Evolutionary conservation across 345 rosid genomes (phyloP).

Genomic region (Angophora floribunda): DNA sequence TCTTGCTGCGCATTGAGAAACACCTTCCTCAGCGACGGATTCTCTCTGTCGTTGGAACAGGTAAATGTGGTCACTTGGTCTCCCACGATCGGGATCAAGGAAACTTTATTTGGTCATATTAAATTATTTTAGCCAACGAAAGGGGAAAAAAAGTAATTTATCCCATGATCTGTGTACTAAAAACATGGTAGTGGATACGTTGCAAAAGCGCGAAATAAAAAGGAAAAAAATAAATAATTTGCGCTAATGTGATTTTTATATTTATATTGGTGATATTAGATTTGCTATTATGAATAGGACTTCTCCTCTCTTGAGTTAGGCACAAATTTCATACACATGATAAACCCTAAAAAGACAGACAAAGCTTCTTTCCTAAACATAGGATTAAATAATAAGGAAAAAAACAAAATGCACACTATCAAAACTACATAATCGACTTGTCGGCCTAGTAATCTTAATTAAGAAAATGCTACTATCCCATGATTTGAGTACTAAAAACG

Average conservation of each 20-base stretch:
- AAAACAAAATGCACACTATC: neutral
- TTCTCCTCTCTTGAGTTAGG: neutral
- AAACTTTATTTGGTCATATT: neutral
- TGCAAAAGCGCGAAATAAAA: neutral
- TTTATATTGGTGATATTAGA: neutral
- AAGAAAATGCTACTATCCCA: neutral
- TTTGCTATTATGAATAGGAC: neutral
- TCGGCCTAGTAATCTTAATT: too few relatives aligned
- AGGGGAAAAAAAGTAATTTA: neutral
- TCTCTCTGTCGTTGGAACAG: neutral
- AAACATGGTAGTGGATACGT: neutral
- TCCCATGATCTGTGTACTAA: neutral
- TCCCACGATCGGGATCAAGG: neutral
- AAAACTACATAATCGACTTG: too few relatives aligned
- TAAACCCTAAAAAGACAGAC: neutral
- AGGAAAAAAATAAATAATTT: neutral
- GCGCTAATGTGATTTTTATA: neutral
- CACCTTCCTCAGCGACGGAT: neutral
- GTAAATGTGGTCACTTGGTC: neutral
- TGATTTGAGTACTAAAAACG: neutral
- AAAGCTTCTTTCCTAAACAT: neutral
- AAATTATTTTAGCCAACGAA: neutral
- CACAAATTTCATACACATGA: neutral
- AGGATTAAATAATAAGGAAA: neutral
- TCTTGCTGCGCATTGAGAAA: neutral